A percentile compares a stretch with the other conserved stretches of the same genome.
phyloP scores from a whole-genome alignment of 2,329 filamentous ascomycete species.

The Ascochyta lentis region DNA sequence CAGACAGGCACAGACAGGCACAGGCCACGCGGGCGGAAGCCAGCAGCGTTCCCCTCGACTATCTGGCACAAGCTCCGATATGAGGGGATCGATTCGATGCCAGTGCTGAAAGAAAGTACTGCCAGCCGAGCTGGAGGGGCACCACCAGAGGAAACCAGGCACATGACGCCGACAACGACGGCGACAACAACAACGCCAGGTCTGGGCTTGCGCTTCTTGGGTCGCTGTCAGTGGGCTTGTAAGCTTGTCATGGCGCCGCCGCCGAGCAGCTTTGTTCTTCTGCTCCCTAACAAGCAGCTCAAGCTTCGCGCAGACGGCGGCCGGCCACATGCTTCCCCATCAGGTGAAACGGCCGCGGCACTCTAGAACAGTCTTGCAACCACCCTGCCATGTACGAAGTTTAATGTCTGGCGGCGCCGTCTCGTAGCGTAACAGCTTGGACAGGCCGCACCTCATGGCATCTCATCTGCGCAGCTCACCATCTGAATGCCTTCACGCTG shows the following conservation, averaged over 20 bases:
- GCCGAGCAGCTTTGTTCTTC: not conserved
- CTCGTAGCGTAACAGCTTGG: constrained; percentile 4
- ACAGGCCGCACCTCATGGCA: constrained; percentile 7
- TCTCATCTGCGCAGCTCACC: not conserved
- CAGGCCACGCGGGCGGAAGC: constrained; percentile 13
- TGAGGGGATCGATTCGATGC: constrained; percentile 7
- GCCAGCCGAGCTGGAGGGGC: constrained; percentile 16
- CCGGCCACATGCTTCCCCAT: constrained; percentile 12
- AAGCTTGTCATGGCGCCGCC: constrained; percentile 2
- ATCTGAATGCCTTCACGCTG: too few species aligned
- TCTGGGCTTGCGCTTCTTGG: constrained; percentile 11
- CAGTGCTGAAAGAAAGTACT: not conserved
- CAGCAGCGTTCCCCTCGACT: constrained; percentile 14
- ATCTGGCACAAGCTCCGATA: constrained; percentile 12
- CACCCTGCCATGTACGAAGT: constrained; percentile 8
- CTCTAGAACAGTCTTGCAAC: constrained; percentile 14
- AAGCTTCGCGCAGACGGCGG: constrained; percentile 7
- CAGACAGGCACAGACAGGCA: too few species aligned
- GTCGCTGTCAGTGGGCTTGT: constrained; percentile 6
- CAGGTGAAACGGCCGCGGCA: constrained; percentile 19
- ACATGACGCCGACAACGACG: not conserved
- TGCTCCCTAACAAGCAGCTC: constrained; percentile 4
- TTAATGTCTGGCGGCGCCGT: constrained; percentile 11
- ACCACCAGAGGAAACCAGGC: constrained; percentile 1
- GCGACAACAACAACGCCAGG: not conserved